Base-by-base conservation (phyloP, 257 asterid species). In the Vinca minor region DNA sequence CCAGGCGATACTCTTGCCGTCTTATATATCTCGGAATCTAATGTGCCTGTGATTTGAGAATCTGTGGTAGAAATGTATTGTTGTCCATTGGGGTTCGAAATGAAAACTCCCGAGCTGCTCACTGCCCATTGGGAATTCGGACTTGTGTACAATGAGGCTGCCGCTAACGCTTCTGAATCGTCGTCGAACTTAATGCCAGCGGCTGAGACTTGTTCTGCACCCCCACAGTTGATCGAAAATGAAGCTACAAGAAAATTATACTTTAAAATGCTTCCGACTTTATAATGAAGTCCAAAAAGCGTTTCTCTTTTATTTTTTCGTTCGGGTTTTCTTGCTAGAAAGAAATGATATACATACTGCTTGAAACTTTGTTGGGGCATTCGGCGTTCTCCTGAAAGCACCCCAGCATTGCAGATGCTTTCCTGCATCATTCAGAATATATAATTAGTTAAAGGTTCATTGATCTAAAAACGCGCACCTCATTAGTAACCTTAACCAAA, bases 221-320 rank as follows among this genome's bases (percentile, higher is more conserved):
- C 93, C 61, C 89, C 93, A 65, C 87, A 60, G 66, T 83, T 81
- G 74, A 83, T 55, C 26, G 80, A 75, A 64, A 79, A 83, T 50
- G 82, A 77, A 62, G 78, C 93, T 83, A 65, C 85, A 78, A 45
- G 15, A 60, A 62, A 53, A 64, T 55, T 28, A 2, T 34, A 13
- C 28, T 50, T 8, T 10, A 25, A 50, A n/a, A n/a, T n/a, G n/a
- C 8, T 50, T 50, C 17, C 11, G 20, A n/a, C n/a, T n/a, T n/a
- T n/a, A n/a, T n/a, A n/a, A n/a, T n/a, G n/a, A n/a, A n/a, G n/a
- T n/a, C 28, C 57, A 50, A 21, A n/a, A 26, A 53, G 28, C 8
- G 7, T 52, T 25, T 12, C 28, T 26, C 34, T 12, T 13, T 2
- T 1, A 20, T 13, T 15, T 54, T 28, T 29, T 54, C 29, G 21